Evolutionary conservation across 805 yeast genomes (phyloP), one percentile per base, ranked within the genome.

Genomic region (Scheffersomyces ergatensis): DNA sequence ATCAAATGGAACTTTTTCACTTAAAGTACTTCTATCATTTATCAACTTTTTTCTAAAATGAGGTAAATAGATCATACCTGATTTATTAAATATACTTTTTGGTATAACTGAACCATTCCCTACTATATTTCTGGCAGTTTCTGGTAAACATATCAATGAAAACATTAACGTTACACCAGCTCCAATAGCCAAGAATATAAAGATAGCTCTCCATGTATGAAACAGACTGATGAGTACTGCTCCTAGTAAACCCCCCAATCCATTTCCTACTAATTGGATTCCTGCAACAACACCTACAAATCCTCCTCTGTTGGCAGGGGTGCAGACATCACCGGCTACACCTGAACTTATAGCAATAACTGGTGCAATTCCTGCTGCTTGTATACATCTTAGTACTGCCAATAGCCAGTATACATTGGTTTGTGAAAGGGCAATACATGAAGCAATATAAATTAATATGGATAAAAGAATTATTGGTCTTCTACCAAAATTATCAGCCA

Each of bases 321-420:
- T 74, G 2, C 89, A 79, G 18, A 83, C 63, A 62, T 89, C 96
- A 8, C 89, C 92, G 40, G 85, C 76, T 0, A 83, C 72, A 1
- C 93, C 93, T 2, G 83, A 72, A 29, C 75, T 72, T 2, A 88
- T 73, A 2, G 95, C 81, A 18, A 88, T 76, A 2, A 87, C 76
- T 0, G 95, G 89, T 0, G 93, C 82, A 4, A 83, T 82, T 12
- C 86, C 89, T 6, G 82, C 72, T 0, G 95, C 89, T 53, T 87
- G 90, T n/a, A 85, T 48, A 58, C 88, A 78, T 45, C 96, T 64
- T 25, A 89, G 62, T 1, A 82, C 76, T 5, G 85, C 60, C n/a
- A 89, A 63, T 18, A 79, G 67, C 63, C 85, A 77, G 54, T 80
- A 85, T 1, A 64, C 71, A 17, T 77, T 62, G 2, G 80, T 62